A percentile compares a stretch with the other conserved stretches of the same genome.
Conservation (phyloP, 495 filamentous ascomycete genomes). For the Apiosordaria backusii region DNA sequence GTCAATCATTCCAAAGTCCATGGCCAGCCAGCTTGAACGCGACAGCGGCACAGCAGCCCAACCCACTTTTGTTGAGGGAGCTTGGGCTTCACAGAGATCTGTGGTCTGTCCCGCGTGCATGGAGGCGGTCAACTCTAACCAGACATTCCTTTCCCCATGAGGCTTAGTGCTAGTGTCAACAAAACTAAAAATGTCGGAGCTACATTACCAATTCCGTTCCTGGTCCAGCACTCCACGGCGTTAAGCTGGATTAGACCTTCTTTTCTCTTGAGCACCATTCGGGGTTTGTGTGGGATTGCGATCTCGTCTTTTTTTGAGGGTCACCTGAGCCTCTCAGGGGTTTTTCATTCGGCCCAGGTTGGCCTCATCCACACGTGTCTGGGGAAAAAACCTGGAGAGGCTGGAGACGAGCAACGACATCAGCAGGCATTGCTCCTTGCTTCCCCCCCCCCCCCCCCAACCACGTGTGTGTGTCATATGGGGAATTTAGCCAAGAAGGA, state of each 20-base stretch:
- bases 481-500: neutral
- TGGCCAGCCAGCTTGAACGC: neutral
- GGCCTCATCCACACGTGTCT: neutral
- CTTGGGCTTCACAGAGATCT: constrained; percentile 23
- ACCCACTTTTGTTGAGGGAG: constrained; percentile 29
- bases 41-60: constrained; percentile 14
- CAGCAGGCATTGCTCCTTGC: neutral
- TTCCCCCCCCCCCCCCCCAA: neutral
- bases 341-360: neutral
- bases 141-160: constrained; percentile 3
- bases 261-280: neutral
- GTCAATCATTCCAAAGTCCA: constrained; percentile 5
- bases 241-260: neutral
- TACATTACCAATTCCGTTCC: constrained; percentile 11
- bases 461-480: neutral
- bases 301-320: neutral
- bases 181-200: constrained; percentile 19
- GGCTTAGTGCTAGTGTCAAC: constrained; percentile 24
- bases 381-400: neutral
- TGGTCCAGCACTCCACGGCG: neutral
- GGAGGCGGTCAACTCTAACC: constrained; percentile 26
- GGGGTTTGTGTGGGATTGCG: neutral
- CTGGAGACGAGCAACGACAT: neutral
- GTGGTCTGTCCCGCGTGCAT: constrained; percentile 11
- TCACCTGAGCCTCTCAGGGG: neutral